Base-by-base conservation (phyloP, 140 eudicot genomes). In the Ambrosia hybrid region DNA sequence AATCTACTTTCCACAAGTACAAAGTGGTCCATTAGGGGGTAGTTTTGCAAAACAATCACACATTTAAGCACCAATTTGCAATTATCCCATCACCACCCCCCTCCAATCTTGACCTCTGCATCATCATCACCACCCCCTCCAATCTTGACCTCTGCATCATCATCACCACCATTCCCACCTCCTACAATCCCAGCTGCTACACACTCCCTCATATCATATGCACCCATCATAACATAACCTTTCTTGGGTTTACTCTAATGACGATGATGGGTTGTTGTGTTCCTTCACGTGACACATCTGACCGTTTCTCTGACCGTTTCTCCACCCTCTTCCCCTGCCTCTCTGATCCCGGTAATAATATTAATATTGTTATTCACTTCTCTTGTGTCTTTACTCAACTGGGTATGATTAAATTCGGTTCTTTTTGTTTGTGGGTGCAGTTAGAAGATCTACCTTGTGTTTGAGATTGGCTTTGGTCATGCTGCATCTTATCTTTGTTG, bases 271-370 rank as follows among this genome's bases (percentile, higher is more conserved):
- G 85, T 53, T 85, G 80, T 51, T 80, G 81, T 68, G 46, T 69
- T 70, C 61, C 56, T 59, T 79, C 79, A 41, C 85, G 86, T 4
- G 83, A 76, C 83, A 34, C 78, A 16, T 81, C 88, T 63, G 88
- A 84, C 76, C 91, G 85, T 51, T 57, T 52, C 79, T 72, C 75
- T 76, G 88, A 89, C 80, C 83, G 92, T 17, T 89, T 89, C 79
- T 76, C 65, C 71, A 84, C 76, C 63, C 48, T 72, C 72, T 84
- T 86, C 71, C 99, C 97, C 7, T 88, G 99, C 72, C 89, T 93
- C 59, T 79, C 91, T 70, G 97, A 93, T 86, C 96, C 99, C 36
- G 97, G 98, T 93, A 70, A 9, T 65, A 14, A 30, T 3, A 16
- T 17, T 21, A 21, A n/a, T n/a, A n/a, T n/a, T n/a, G n/a, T 21